Evolutionary conservation across 208 protist species (phyloP).

Genomic region (Leishmania lainsoni): DNA sequence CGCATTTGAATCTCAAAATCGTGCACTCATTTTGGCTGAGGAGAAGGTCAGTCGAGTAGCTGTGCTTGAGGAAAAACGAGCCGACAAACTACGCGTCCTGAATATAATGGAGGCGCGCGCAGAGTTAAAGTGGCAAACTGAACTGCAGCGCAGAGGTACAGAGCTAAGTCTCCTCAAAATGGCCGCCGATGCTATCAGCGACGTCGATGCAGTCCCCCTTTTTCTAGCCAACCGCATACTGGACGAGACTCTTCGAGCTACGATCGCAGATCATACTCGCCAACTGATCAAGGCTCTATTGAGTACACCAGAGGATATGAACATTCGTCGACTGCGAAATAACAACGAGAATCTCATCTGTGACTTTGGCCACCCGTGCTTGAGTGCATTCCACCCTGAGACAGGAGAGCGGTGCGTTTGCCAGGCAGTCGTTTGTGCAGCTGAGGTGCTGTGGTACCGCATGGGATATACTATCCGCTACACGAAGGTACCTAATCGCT

Average conservation of each 20-base stretch:
- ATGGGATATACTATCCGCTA: conserved; percentile 82
- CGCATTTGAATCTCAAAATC: conserved; percentile 45
- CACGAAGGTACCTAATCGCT: conserved; percentile 36
- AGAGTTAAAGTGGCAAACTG: conserved; percentile 45
- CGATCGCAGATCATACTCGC: conserved; percentile 29
- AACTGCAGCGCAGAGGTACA: conserved; percentile 36
- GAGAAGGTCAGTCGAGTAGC: conserved; percentile 33
- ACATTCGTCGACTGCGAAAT: conserved; percentile 74
- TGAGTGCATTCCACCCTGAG: conserved; percentile 1
- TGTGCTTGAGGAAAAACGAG: conserved; percentile 35
- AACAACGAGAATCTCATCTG: conserved; percentile 70
- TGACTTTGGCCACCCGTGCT: conserved; percentile 72
- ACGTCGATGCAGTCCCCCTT: neutral
- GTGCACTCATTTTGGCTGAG: conserved; percentile 40
- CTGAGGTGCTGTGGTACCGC: conserved; percentile 64
- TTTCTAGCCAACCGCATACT: conserved; percentile 33
- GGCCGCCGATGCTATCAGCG: conserved; percentile 4
- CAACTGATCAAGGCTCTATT: conserved; percentile 57
- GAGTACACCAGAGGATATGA: conserved; percentile 72
- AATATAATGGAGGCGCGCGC: conserved; percentile 29
- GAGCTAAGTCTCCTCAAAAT: conserved; percentile 34
- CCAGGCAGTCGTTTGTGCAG: conserved; percentile 10
- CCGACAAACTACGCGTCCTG: conserved; percentile 29
- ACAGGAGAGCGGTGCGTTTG: conserved; percentile 30
- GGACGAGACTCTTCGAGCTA: conserved; percentile 15